A percentile compares a stretch with the other conserved stretches of the same genome.
Evolutionary conservation across 192 early-diverging fungal genomes (phyloP).

Genomic region (Mortierella claussenii): DNA sequence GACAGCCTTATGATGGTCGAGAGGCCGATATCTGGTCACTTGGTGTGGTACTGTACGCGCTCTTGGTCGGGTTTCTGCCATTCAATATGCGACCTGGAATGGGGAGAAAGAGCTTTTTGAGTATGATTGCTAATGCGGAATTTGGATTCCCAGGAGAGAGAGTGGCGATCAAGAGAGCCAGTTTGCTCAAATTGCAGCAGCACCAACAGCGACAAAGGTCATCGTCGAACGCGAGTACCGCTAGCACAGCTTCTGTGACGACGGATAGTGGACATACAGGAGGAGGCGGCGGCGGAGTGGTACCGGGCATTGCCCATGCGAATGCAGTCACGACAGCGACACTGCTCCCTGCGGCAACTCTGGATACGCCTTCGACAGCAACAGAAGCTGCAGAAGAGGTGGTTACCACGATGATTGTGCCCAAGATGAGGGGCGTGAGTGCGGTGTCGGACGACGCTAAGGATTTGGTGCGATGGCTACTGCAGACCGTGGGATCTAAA

Average conservation of each 20-base stretch:
- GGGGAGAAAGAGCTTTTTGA: slow-evolving; percentile 63
- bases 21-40: slow-evolving; percentile 84
- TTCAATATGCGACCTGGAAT: slow-evolving; percentile 74
- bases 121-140: slow-evolving; percentile 70
- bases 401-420: slow-evolving; percentile 12
- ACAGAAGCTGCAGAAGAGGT: slow-evolving; percentile 2
- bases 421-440: slow-evolving; percentile 39
- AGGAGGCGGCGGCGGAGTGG: too few relatives aligned
- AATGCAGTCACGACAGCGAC: background rate
- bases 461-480: slow-evolving; percentile 60
- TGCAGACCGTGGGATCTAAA: slow-evolving; percentile 56
- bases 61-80: slow-evolving; percentile 79
- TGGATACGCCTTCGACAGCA: background rate
- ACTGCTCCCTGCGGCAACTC: slow-evolving; percentile 1
- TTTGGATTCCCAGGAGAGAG: slow-evolving; percentile 66
- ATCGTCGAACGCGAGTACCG: slow-evolving; percentile 10
- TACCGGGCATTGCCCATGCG: background rate
- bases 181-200: slow-evolving; percentile 18
- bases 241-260: background rate
- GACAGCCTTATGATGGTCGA: slow-evolving; percentile 72
- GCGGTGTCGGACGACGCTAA: slow-evolving; percentile 55
- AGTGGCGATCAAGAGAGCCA: slow-evolving; percentile 24
- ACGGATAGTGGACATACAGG: background rate
- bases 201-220: too few relatives aligned
- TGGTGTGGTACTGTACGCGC: slow-evolving; percentile 80